A percentile compares a stretch with the other conserved stretches of the same genome.
These are phyloP conservation scores for Puccinia coronata DNA, from an alignment of 1,284 basidiomycete species.

Conservation along the genomic window DNA sequence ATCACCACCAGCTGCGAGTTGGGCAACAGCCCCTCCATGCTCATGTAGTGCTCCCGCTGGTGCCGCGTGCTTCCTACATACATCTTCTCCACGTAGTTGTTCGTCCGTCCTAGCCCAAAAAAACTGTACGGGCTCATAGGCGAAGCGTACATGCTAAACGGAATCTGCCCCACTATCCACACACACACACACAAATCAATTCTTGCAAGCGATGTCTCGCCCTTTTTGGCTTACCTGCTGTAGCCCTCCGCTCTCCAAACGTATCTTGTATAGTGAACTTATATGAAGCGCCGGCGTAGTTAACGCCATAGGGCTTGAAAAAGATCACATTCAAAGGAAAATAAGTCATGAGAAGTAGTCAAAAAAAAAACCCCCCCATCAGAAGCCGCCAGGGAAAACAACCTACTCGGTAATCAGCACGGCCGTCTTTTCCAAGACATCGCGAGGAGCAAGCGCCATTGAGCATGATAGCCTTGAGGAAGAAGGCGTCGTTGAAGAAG, in stretches of 20 bases:
- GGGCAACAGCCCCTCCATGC: constrained; percentile 94
- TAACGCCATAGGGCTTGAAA: constrained; percentile 81
- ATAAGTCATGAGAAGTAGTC: too few relatives aligned
- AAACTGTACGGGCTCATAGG: constrained; percentile 89
- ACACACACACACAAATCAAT: neutral
- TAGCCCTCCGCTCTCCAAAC: constrained; percentile 81
- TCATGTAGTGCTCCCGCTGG: constrained; percentile 69
- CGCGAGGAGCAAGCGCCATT: constrained; percentile 87
- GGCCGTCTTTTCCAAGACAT: constrained; percentile 69
- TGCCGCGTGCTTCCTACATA: constrained; percentile 86
- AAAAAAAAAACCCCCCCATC: too few relatives aligned
- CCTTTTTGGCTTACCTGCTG: constrained; percentile 68
- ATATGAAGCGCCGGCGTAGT: constrained; percentile 90
- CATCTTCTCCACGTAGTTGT: constrained; percentile 98
- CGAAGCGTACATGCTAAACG: constrained; percentile 86
- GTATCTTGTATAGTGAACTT: constrained; percentile 97
- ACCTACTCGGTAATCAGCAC: constrained; percentile 69
- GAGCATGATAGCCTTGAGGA: constrained; percentile 93
- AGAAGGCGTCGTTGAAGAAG: constrained; percentile 98
- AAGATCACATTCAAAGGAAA: too few relatives aligned
- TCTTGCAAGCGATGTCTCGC: neutral
- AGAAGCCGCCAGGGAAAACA: too few relatives aligned
- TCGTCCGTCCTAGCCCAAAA: constrained; percentile 96
- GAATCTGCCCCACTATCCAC: constrained; percentile 75
- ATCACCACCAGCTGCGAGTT: constrained; percentile 96